These are phyloP conservation scores for Funneliformis geosporum DNA, from an alignment of 192 early-diverging fungal genomes.

Conservation along the genomic window DNA sequence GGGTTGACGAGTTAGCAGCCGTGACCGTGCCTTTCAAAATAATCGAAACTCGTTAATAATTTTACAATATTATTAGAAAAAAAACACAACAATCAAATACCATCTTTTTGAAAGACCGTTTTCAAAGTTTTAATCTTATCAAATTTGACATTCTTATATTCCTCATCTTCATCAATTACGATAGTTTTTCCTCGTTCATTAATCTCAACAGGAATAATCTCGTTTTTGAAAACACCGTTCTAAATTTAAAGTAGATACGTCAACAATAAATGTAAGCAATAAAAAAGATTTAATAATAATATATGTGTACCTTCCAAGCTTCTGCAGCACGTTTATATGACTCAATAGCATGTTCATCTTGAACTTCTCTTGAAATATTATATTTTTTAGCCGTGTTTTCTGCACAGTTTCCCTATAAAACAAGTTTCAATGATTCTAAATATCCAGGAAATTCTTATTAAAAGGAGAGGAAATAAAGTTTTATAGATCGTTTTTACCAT, in stretches of 20 bases:
- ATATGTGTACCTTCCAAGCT: slow-evolving; percentile 66
- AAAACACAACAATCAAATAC: neutral
- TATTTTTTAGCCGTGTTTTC: slow-evolving; percentile 88
- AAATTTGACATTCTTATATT: slow-evolving; percentile 91
- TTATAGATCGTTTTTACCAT: neutral
- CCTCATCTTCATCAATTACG: slow-evolving; percentile 83
- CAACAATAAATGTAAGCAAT: neutral
- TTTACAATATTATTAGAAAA: no score
- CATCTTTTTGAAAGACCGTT: slow-evolving; percentile 82
- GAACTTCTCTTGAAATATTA: slow-evolving; percentile 83
- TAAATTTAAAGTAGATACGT: neutral
- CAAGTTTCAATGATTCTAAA: neutral
- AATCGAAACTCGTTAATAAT: neutral
- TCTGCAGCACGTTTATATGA: slow-evolving; percentile 90
- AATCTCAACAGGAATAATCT: slow-evolving; percentile 84
- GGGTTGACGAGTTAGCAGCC: slow-evolving; percentile 91
- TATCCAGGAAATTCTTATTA: slow-evolving; percentile 36
- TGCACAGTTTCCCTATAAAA: slow-evolving; percentile 66
- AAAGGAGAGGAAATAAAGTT: no score
- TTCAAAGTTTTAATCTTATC: slow-evolving; percentile 81
- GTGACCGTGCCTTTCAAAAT: slow-evolving; percentile 73
- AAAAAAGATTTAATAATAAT: neutral
- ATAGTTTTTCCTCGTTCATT: slow-evolving; percentile 82
- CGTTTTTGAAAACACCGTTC: slow-evolving; percentile 74
- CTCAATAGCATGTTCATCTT: slow-evolving; percentile 81